phyloP scores from a whole-genome alignment of 2,329 filamentous ascomycete species.

The Neofusicoccum cordaticola region DNA sequence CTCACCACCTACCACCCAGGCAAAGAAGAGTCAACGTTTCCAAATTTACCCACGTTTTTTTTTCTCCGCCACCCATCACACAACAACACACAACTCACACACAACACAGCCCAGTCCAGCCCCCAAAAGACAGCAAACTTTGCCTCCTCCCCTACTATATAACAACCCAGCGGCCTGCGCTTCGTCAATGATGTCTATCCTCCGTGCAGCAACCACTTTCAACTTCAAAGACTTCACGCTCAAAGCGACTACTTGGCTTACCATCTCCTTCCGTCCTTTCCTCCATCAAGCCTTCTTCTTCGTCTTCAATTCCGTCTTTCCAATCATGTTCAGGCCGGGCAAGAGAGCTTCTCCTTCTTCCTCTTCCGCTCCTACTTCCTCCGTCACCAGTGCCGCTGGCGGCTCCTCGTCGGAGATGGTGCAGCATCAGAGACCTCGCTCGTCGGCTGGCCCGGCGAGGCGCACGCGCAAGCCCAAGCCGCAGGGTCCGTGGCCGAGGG shows the following conservation, averaged over 20 bases:
- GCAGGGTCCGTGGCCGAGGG: not conserved
- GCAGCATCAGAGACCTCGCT: not conserved
- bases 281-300: constrained; percentile 2
- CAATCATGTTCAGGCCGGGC: constrained; percentile 9
- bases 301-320: constrained; percentile 10
- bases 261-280: constrained; percentile 4
- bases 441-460: not conserved
- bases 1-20: not conserved
- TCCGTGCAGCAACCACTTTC: constrained; percentile 8
- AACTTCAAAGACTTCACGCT: constrained; percentile 2
- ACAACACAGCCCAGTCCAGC: not conserved
- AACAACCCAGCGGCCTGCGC: not conserved
- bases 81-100: constrained; percentile 1
- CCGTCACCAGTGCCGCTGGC: not conserved
- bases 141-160: not conserved
- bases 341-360: not conserved
- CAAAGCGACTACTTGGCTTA: constrained; percentile 1
- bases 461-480: constrained; percentile 2
- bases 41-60: constrained; percentile 1
- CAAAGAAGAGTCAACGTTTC: constrained; percentile 10
- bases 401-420: not conserved
- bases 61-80: constrained; percentile 5
- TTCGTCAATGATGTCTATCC: not conserved
- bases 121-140: not conserved
- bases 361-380: not conserved